phyloP scores from a whole-genome alignment of 345 rosid genomes.

The Mercurialis annua region DNA sequence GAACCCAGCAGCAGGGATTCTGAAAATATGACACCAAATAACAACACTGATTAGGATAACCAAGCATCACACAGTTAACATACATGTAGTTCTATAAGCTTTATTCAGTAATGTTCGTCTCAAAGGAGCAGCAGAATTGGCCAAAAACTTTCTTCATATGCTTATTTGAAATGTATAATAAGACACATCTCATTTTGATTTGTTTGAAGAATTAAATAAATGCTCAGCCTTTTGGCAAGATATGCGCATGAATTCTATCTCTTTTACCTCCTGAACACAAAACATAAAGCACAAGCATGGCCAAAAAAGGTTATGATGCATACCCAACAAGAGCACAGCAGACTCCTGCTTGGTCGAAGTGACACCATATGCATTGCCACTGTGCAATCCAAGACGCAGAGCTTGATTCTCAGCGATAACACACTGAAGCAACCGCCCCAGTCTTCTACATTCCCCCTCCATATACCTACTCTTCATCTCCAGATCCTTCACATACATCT shows the following conservation, averaged over 20 bases:
- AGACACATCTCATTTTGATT: neutral
- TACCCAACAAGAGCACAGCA: conserved; percentile 99
- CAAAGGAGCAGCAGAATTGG: neutral
- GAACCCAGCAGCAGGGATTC: conserved; percentile 99
- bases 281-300: neutral
- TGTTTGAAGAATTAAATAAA: no score
- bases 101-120: neutral
- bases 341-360: conserved; percentile 95
- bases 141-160: neutral
- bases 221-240: no score
- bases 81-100: neutral
- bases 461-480: conserved; percentile 77
- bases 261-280: neutral
- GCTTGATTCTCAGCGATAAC: conserved; percentile 72
- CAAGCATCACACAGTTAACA: neutral
- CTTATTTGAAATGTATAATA: neutral
- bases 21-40: conserved; percentile 32
- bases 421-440: conserved; percentile 73
- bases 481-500: conserved; percentile 61
- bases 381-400: conserved; percentile 55
- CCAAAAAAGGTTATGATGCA: conserved; percentile 13
- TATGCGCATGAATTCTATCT: no score
- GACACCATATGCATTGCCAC: conserved; percentile 50
- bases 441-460: conserved; percentile 78
- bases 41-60: conserved; percentile 1